Evolutionary conservation across 2,329 filamentous ascomycete genomes (phyloP), one percentile per base, ranked within the genome.

Genomic region (Fusarium irregulare): DNA sequence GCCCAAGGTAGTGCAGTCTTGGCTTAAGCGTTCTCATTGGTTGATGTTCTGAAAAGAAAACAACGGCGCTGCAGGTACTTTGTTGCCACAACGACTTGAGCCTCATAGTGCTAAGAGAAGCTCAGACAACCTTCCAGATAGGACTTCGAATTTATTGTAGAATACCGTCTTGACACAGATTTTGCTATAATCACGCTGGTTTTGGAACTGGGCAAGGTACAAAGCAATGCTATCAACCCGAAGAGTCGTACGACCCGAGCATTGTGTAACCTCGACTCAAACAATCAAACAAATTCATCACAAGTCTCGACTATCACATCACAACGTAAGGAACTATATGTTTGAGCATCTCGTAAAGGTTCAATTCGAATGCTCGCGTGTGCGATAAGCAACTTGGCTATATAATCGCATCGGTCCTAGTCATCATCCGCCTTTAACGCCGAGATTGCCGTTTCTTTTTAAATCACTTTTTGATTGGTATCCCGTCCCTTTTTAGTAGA

Each of bases 401-500:
- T 73, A 61, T 66, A 56, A 70, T 76, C 78, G 75, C 76, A 78
- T 80, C 76, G 75, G 75, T 80, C 77, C 80, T 75, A 73, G 75
- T 78, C 77, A 75, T 78, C 57, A 75, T 72, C 74, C 75, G 70
- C 72, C 74, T 75, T 72, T 54, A 80, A 80, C 80, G 76, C 79
- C 79, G 76, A 78, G 77, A 76, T 76, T 80, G 76, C 77, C 78
- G 67, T 23, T 62, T 65, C 42, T 67, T 65, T 71, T 65, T 54
- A 53, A 66, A 71, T 68, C 66, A 70, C 71, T 76, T 79, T 78
- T 67, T 72, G 70, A 77, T 76, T 69, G 55, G 51, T 65, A 57
- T 72, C 71, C 63, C 66, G 66, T 64, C 72, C 72, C 70, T 28
- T 78, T 53, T 80, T 96, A 98, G 90, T 98, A 98, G 90, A 98